Evolutionary conservation across 441 rosid species (phyloP), one percentile per base, ranked within the genome.

Genomic region (Mallotus repandus): DNA sequence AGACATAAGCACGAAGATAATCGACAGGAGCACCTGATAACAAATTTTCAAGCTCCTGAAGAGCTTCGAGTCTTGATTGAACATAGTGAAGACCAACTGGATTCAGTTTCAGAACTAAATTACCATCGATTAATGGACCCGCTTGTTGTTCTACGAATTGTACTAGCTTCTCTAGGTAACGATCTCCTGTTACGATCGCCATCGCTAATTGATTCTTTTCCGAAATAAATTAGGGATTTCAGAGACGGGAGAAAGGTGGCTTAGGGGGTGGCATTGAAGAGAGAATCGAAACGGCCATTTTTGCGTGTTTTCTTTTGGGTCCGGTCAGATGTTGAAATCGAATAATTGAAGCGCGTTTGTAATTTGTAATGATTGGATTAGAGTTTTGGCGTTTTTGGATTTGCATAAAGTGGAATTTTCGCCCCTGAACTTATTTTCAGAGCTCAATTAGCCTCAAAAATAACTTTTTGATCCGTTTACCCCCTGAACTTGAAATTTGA

Each of bases 31-130:
- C 97, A 35, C 89, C 90, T 5, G 95, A 77, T 59, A 91, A 89
- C 72, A 93, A 87, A 63, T 85, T 78, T 81, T 96, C 99, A 16
- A 96, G 89, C 78, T 93, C 99, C 14, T 70, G 89, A 55, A 93
- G 85, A 54, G 97, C 87, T 79, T 96, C 99, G 25, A 96, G 93
- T 48, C 98, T 86, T 59, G 89, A 94, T 52, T 96, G 94, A 10
- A 96, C 88, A 77, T 96, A 96, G 91, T 89, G 98, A 66, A 93
- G 98, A 48, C 99, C 99, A 7, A 84, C 92, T 10, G 99, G 96
- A 56, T 95, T 93, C 38, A 95, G 93, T 86, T 95, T 95, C 59
- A 95, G 87, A 48, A 89, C 84, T 19, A 84, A 70, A 18, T 88
- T 69, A 35, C 89, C 92, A 52, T 95, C 99, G 63, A 95, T 78